A percentile compares a stretch with the other conserved stretches of the same genome.
These are phyloP conservation scores for Ceratobasidium sp. DNA, from an alignment of 1,284 basidiomycete species.

Conservation along the genomic window DNA sequence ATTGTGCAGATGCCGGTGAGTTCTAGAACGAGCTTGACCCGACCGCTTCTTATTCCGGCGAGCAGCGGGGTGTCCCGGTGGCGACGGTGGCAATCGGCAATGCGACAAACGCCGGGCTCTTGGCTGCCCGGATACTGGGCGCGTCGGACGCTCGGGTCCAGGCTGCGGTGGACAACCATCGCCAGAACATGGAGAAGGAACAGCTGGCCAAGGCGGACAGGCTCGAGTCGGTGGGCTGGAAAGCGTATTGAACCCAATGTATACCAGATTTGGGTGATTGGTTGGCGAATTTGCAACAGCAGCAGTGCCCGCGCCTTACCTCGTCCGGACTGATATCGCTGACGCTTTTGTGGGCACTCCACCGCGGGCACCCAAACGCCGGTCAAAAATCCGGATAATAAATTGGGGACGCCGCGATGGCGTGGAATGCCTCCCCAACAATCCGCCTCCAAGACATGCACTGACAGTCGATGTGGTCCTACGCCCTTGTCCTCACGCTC, in stretches of 20 bases:
- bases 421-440: constrained; percentile 3
- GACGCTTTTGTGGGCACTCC: constrained; percentile 36
- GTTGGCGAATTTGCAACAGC: constrained; percentile 38
- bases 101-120: constrained; percentile 90
- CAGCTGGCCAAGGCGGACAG: constrained; percentile 86
- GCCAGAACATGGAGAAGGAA: constrained; percentile 80
- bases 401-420: neutral
- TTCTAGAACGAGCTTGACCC: constrained; percentile 47
- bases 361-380: constrained; percentile 31
- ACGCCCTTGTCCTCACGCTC: constrained; percentile 10
- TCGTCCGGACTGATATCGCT: neutral
- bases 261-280: constrained; percentile 26
- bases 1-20: constrained; percentile 99
- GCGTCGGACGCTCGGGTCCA: constrained; percentile 76
- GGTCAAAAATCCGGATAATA: constrained; percentile 16
- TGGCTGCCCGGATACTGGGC: constrained; percentile 90
- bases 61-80: constrained; percentile 91
- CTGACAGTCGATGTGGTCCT: constrained; percentile 27
- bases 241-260: constrained; percentile 65
- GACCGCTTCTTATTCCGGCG: constrained; percentile 9
- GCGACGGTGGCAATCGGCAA: constrained; percentile 99
- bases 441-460: neutral
- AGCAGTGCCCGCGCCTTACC: constrained; percentile 21
- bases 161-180: constrained; percentile 78
- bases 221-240: constrained; percentile 86